A percentile compares a stretch with the other conserved stretches of the same genome.
These are phyloP conservation scores for Daldinia sp. DNA, from an alignment of 2,329 filamentous ascomycete species.

Conservation along the genomic window DNA sequence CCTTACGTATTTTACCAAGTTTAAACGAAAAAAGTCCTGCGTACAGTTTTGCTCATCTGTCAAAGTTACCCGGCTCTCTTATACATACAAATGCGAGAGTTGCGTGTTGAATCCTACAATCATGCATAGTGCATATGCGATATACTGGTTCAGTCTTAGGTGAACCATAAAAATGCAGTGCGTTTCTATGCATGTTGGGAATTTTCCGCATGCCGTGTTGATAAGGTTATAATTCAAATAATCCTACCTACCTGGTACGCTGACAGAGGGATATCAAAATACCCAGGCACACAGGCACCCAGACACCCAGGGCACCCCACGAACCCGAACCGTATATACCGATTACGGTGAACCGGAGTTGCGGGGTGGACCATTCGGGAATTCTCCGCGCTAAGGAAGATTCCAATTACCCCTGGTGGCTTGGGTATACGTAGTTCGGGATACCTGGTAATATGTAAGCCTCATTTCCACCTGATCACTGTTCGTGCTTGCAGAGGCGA, in stretches of 20 bases:
- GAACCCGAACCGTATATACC: conserved; percentile 6
- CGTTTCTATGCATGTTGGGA: conserved; percentile 1
- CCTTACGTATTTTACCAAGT: conserved; percentile 3
- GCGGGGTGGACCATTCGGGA: conserved; percentile 17
- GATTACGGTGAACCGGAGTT: conserved; percentile 7
- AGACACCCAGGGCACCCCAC: neutral
- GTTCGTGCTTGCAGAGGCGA: neutral
- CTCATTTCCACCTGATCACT: neutral
- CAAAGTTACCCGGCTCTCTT: conserved; percentile 1
- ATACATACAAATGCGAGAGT: conserved; percentile 5
- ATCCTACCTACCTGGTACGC: neutral
- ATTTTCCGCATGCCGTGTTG: conserved; percentile 4
- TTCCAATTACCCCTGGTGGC: conserved; percentile 7
- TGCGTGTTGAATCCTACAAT: conserved; percentile 1
- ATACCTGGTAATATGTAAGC: neutral
- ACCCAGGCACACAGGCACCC: too few relatives aligned
- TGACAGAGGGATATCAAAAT: neutral
- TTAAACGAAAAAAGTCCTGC: neutral
- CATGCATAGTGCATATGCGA: conserved; percentile 5
- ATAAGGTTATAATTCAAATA: neutral
- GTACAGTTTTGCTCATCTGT: neutral
- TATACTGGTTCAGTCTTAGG: neutral
- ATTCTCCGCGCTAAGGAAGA: conserved; percentile 19
- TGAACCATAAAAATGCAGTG: neutral
- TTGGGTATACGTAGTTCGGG: neutral